Evolutionary conservation across 2,329 filamentous ascomycete genomes (phyloP).

Genomic region (Botrytis squamosa): DNA sequence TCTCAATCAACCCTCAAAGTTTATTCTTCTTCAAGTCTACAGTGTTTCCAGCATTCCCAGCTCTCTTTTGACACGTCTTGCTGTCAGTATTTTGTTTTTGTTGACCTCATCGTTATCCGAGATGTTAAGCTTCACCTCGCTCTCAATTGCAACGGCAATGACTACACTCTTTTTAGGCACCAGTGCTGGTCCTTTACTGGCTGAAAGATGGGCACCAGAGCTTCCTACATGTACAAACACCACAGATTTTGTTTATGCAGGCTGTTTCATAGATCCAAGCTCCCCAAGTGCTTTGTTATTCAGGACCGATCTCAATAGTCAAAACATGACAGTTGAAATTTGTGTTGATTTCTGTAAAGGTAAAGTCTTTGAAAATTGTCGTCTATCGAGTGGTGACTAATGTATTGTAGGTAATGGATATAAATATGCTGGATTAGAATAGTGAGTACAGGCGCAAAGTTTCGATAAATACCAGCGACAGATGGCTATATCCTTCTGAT

Average conservation of each 20-base stretch:
- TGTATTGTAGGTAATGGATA: conserved; percentile 37
- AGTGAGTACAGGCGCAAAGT: conserved; percentile 24
- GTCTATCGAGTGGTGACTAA: background rate
- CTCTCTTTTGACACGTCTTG: background rate
- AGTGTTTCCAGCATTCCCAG: background rate
- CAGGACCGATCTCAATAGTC: conserved; percentile 31
- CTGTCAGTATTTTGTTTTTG: background rate
- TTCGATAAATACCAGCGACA: background rate
- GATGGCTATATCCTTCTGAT: background rate
- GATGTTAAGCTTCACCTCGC: conserved; percentile 28
- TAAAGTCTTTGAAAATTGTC: conserved; percentile 6
- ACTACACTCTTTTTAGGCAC: conserved; percentile 28
- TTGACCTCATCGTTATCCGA: background rate
- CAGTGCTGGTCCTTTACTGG: conserved; percentile 25
- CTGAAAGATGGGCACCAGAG: conserved; percentile 28
- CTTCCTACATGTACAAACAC: conserved; percentile 35
- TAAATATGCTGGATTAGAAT: conserved; percentile 40
- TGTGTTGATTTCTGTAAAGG: conserved; percentile 43
- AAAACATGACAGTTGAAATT: conserved; percentile 40
- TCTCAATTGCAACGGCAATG: conserved; percentile 31
- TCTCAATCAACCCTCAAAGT: background rate
- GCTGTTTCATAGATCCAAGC: conserved; percentile 39
- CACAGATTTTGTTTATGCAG: conserved; percentile 41
- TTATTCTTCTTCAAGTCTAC: background rate
- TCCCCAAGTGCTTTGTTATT: conserved; percentile 37